Conservation (phyloP, 2,329 filamentous ascomycete genomes). For the Monosporascus sp. region DNA sequence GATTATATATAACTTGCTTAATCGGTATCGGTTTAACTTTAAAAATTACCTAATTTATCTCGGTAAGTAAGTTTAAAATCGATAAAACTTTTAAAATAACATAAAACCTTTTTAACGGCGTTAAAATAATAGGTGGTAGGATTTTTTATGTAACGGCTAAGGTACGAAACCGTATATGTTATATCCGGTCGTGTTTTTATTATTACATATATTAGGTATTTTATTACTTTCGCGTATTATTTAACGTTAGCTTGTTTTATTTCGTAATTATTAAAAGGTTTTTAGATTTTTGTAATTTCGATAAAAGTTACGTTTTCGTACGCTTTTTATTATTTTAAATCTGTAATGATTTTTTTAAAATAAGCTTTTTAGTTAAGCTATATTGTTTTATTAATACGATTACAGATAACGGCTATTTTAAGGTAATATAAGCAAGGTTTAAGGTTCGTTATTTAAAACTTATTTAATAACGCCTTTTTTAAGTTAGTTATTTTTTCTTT, state of each 20-base stretch:
- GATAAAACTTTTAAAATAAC: too few relatives aligned
- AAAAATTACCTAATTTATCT: too few relatives aligned
- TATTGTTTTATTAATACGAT: constrained; percentile 4
- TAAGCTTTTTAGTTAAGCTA: constrained; percentile 4
- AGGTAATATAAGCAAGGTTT: constrained; percentile 6
- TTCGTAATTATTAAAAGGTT: too few relatives aligned
- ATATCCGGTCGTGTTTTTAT: constrained; percentile 4
- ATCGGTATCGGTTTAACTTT: too few relatives aligned
- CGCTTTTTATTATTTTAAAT: constrained; percentile 3
- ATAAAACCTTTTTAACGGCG: too few relatives aligned
- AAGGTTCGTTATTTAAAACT: constrained; percentile 7
- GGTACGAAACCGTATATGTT: constrained; percentile 3
- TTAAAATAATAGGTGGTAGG: not conserved
- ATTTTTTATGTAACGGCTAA: constrained; percentile 6
- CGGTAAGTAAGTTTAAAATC: too few relatives aligned
- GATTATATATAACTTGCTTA: too few relatives aligned
- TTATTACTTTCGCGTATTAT: constrained; percentile 1
- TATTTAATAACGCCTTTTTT: constrained; percentile 3
- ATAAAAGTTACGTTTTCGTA: not conserved
- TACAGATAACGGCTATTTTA: constrained; percentile 1
- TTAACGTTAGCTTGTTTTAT: too few relatives aligned
- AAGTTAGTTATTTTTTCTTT: constrained; percentile 6
- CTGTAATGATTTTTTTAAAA: constrained; percentile 5
- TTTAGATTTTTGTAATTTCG: too few relatives aligned
- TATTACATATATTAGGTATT: constrained; percentile 6